Evolutionary conservation across 306 rosid species (phyloP).

Genomic region (Mimosa pudica): DNA sequence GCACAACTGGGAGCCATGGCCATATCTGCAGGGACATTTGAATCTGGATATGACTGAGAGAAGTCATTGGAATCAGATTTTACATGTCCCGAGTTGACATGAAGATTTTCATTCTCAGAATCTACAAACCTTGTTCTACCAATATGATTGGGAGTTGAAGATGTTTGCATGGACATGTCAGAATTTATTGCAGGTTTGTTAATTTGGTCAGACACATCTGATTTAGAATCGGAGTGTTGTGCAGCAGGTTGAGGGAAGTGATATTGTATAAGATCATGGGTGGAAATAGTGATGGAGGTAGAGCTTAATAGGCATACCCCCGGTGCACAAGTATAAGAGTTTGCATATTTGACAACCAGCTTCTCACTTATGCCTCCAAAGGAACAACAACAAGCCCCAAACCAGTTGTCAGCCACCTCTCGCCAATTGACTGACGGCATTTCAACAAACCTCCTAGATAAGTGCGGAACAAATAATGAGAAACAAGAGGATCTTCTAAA

Average conservation of each 20-base stretch:
- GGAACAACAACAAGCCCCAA: conserved; percentile 89
- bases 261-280: conserved; percentile 71
- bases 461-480: conserved; percentile 14
- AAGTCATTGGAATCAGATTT: conserved; percentile 38
- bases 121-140: conserved; percentile 34
- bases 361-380: conserved; percentile 94
- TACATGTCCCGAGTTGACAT: conserved; percentile 35
- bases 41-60: conserved; percentile 36
- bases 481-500: conserved; percentile 2
- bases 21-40: conserved; percentile 35
- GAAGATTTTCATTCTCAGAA: conserved; percentile 41
- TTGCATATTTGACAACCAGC: conserved; percentile 72
- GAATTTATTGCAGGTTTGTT: conserved; percentile 33
- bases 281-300: conserved; percentile 65
- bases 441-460: conserved; percentile 74
- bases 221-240: conserved; percentile 30
- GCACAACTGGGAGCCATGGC: conserved; percentile 41
- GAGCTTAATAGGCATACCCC: conserved; percentile 71
- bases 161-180: conserved; percentile 33
- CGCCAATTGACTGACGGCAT: conserved; percentile 95
- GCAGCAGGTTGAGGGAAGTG: conserved; percentile 42
- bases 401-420: conserved; percentile 97
- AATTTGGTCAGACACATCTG: conserved; percentile 28
- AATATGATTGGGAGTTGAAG: conserved; percentile 35
- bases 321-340: conserved; percentile 53